Percentiles rank a stretch among this genome's conserved stretches.
Conservation (phyloP, 225 moss, liverwort and hornwort species). For the Marchantia paleacea region DNA sequence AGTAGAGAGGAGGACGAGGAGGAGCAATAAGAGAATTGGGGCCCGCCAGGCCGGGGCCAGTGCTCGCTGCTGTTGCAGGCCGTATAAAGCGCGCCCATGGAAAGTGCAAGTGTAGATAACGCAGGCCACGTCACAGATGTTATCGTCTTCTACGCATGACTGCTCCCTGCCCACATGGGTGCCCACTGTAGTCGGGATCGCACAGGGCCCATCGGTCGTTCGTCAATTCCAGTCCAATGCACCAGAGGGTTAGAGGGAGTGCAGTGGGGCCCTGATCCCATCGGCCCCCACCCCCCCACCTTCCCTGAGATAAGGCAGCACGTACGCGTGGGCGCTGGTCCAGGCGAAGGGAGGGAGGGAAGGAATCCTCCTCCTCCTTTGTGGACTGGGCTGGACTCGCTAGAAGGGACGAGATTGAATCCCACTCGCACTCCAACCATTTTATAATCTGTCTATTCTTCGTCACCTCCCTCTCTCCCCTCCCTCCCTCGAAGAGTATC, state of each 20-base stretch:
- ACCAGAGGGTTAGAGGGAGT: not conserved
- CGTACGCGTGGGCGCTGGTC: constrained; percentile 7
- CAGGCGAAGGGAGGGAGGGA: not conserved
- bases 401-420: not conserved
- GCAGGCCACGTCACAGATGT: constrained; percentile 26
- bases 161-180: constrained; percentile 10
- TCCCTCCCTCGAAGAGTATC: not conserved
- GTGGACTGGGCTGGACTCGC: not conserved
- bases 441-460: not conserved
- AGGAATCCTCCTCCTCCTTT: constrained; percentile 1
- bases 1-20: not conserved
- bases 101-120: constrained; percentile 27
- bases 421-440: too few relatives aligned
- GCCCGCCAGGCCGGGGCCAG: not conserved
- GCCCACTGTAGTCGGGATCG: constrained; percentile 11
- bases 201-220: not conserved
- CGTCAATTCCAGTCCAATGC: not conserved
- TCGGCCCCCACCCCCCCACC: not conserved
- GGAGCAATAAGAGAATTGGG: not conserved
- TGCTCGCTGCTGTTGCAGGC: not conserved
- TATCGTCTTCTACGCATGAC: constrained; percentile 7
- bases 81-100: constrained; percentile 8
- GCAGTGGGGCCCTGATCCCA: not conserved
- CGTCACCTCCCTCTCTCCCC: not conserved
- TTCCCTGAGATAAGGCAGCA: constrained; percentile 13